Percentiles rank a stretch among this genome's conserved stretches.
These are phyloP conservation scores for Clohesyomyces aquaticus DNA, from an alignment of 495 filamentous ascomycete species.

Conservation along the genomic window DNA sequence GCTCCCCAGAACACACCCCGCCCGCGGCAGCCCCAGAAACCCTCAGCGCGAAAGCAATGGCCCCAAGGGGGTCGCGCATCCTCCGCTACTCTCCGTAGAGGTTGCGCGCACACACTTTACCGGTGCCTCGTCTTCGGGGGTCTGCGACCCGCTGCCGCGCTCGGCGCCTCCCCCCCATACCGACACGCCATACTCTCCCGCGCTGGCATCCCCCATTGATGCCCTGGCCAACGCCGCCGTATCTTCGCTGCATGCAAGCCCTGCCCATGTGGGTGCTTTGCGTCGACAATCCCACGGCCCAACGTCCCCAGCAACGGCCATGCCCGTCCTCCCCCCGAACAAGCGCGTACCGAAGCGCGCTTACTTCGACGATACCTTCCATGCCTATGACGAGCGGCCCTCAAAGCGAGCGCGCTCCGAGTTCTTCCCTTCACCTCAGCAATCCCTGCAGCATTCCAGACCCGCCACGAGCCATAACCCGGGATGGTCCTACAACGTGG, in stretches of 20 bases:
- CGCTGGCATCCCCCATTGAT: constrained; percentile 43
- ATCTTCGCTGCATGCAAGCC: constrained; percentile 43
- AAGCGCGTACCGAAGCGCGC: constrained; percentile 25
- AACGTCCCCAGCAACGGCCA: constrained; percentile 13
- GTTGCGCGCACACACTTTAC: background rate
- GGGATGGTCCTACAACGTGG: constrained; percentile 40
- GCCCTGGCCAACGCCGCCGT: constrained; percentile 41
- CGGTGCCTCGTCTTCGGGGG: background rate
- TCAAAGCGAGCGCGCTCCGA: constrained; percentile 66
- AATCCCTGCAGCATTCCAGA: constrained; percentile 46
- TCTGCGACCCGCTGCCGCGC: constrained; percentile 18
- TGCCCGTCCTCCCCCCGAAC: constrained; percentile 15
- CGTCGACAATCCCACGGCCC: constrained; percentile 16
- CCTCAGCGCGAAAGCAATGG: constrained; percentile 4
- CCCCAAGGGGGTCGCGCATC: constrained; percentile 1
- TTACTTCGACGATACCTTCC: constrained; percentile 15
- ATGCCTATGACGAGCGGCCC: constrained; percentile 53
- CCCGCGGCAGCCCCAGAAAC: constrained; percentile 10
- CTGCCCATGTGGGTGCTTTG: constrained; percentile 19
- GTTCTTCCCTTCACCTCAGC: constrained; percentile 56
- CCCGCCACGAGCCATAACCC: constrained; percentile 52
- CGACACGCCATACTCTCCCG: constrained; percentile 24
- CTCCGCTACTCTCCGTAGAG: background rate
- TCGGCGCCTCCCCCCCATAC: constrained; percentile 30
- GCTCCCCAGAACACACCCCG: constrained; percentile 14